These are phyloP conservation scores for Raphanus sativus DNA, from an alignment of 345 rosid genomes.

Conservation along the genomic window DNA sequence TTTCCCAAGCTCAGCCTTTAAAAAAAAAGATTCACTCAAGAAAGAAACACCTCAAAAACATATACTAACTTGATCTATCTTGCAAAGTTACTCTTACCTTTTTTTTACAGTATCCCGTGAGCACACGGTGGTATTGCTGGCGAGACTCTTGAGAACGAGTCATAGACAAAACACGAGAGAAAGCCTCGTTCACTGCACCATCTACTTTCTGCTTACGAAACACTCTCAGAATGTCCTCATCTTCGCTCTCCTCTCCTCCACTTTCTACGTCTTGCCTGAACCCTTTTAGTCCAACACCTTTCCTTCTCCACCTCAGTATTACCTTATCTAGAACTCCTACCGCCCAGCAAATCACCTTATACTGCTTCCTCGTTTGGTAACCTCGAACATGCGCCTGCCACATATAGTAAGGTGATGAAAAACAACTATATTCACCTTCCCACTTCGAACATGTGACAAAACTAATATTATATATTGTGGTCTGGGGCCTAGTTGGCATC, in stretches of 20 bases:
- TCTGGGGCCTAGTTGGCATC: no score
- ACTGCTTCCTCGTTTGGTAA: slow-evolving; percentile 81
- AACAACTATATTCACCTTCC: no score
- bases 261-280: slow-evolving; percentile 50
- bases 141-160: slow-evolving; percentile 74
- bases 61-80: neutral
- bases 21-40: neutral
- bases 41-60: neutral
- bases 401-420: no score
- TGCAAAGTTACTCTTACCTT: slow-evolving; percentile 50
- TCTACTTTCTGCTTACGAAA: slow-evolving; percentile 90
- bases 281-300: slow-evolving; percentile 82
- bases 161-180: slow-evolving; percentile 81
- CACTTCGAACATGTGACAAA: no score
- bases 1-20: slow-evolving; percentile 68
- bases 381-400: slow-evolving; percentile 94
- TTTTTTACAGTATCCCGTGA: slow-evolving; percentile 66
- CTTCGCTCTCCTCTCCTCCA: slow-evolving; percentile 50
- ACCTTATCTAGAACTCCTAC: slow-evolving; percentile 86
- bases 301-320: slow-evolving; percentile 85
- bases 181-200: slow-evolving; percentile 66
- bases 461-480: no score
- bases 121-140: slow-evolving; percentile 84
- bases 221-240: slow-evolving; percentile 75
- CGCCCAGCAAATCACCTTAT: slow-evolving; percentile 88